A percentile compares a stretch with the other conserved stretches of the same genome.
These are phyloP conservation scores for Tetragonia tetragonoides DNA, from an alignment of 148 eudicot species.

Conservation along the genomic window DNA sequence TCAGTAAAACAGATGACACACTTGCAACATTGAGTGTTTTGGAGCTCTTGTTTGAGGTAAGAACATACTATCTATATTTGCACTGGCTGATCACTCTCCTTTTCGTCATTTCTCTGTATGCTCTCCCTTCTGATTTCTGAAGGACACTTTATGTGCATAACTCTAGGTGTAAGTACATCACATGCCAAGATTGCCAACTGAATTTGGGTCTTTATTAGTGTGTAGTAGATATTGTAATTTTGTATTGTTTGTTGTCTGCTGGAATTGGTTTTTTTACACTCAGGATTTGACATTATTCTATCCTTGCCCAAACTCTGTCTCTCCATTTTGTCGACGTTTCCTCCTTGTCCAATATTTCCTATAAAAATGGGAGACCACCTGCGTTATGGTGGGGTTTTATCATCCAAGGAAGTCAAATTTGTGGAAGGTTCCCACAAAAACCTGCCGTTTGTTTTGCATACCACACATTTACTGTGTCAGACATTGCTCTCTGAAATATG, in stretches of 20 bases:
- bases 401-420: too few species aligned
- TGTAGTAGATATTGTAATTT: not conserved
- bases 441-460: not conserved
- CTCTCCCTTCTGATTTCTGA: not conserved
- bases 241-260: not conserved
- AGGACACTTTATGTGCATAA: not conserved
- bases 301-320: not conserved
- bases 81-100: not conserved
- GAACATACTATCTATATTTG: slow-evolving; percentile 9
- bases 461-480: too few species aligned
- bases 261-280: not conserved
- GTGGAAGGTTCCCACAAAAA: too few species aligned
- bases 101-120: not conserved
- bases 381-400: too few species aligned
- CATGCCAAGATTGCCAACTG: slow-evolving; percentile 11
- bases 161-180: not conserved
- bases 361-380: too few species aligned
- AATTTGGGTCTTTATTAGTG: not conserved
- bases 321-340: not conserved
- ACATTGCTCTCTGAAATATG: not conserved
- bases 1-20: slow-evolving; percentile 58
- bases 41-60: slow-evolving; percentile 90
- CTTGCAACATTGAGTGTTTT: slow-evolving; percentile 68
- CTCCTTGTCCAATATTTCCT: not conserved
- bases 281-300: not conserved